Evolutionary conservation across 2,329 filamentous ascomycete genomes (phyloP).

Genomic region (Daldinia eschscholtzii): DNA sequence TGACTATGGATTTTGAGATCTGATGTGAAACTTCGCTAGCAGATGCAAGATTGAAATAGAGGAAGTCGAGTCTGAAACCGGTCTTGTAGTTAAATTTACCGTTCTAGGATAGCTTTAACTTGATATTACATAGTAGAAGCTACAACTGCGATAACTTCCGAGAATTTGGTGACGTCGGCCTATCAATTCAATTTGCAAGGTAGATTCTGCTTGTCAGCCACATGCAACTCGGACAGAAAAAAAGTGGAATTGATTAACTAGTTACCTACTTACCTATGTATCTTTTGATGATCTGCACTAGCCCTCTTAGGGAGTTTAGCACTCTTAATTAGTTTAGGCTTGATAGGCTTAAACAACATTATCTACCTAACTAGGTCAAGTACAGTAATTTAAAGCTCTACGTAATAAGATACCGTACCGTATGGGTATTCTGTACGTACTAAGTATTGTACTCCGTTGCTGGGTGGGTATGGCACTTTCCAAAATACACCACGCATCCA

Average conservation of each 20-base stretch:
- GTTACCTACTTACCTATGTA: no score
- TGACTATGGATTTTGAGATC: constrained; percentile 37
- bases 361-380: no score
- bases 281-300: background rate
- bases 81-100: constrained; percentile 38
- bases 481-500: background rate
- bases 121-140: constrained; percentile 25
- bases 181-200: constrained; percentile 23
- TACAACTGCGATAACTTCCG: constrained; percentile 24
- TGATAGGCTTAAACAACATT: no score
- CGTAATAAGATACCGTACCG: background rate
- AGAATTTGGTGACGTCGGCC: constrained; percentile 35
- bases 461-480: constrained; percentile 23
- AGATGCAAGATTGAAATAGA: background rate
- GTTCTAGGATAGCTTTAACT: constrained; percentile 43
- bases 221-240: background rate
- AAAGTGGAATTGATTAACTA: background rate
- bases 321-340: no score
- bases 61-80: constrained; percentile 2
- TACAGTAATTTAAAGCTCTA: background rate
- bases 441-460: constrained; percentile 31
- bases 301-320: background rate
- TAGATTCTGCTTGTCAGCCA: background rate
- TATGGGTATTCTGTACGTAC: background rate
- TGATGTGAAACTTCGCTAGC: background rate